These are phyloP conservation scores for Diaporthe aspalathi DNA, from an alignment of 2,329 filamentous ascomycete species.

Conservation along the genomic window DNA sequence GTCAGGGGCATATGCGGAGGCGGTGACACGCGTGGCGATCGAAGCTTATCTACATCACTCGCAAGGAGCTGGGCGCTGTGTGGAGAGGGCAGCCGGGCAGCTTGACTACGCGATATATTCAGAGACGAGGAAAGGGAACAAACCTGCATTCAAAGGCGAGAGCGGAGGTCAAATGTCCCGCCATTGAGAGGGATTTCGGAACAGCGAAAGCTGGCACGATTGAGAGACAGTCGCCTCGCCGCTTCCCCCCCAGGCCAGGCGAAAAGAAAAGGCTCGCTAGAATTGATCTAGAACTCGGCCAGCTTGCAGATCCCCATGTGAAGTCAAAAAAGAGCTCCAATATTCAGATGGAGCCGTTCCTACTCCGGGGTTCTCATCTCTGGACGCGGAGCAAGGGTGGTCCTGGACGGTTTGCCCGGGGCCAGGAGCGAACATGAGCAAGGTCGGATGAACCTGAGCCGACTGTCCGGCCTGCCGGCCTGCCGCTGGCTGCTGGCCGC, in stretches of 20 bases:
- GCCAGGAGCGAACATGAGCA: background rate
- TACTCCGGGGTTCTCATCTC: constrained; percentile 7
- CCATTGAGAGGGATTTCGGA: background rate
- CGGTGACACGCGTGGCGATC: background rate
- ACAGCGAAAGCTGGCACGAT: background rate
- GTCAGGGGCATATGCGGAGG: background rate
- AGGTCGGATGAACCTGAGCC: constrained; percentile 30
- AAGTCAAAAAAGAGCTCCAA: constrained; percentile 20
- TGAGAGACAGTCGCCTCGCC: background rate
- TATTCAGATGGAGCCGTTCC: constrained; percentile 10
- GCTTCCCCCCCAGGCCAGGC: background rate
- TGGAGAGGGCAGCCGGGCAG: background rate
- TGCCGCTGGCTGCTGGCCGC: background rate
- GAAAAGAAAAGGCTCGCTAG: constrained; percentile 23
- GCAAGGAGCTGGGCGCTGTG: background rate
- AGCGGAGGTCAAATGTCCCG: background rate
- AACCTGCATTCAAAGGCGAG: too few species aligned
- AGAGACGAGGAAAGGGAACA: background rate
- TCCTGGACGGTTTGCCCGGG: background rate
- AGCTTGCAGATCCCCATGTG: constrained; percentile 35
- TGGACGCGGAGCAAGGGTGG: background rate
- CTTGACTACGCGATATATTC: background rate
- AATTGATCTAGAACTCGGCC: constrained; percentile 29
- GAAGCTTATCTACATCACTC: background rate
- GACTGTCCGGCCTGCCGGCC: constrained; percentile 30